Base-by-base conservation (phyloP, 1,284 basidiomycete genomes). In the Leccinum huronense region DNA sequence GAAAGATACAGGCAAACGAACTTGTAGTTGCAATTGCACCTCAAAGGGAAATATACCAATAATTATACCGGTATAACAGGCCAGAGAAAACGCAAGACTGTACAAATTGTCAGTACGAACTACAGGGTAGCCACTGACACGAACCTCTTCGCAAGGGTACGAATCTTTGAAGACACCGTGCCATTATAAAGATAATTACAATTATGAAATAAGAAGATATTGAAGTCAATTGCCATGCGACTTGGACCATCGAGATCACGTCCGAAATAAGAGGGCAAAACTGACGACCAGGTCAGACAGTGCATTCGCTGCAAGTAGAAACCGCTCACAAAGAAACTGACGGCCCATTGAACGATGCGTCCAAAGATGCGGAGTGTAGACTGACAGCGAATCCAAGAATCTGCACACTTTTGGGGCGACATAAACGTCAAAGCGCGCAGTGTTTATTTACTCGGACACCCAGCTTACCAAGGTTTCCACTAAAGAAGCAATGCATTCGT, bases 191-290 rank as follows among this genome's bases (percentile, higher is more conserved):
- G 3, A 65, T 16, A 30, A 72, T 34, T n/a, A 16, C 64, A 30
- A 59, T 62, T 4, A 66, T 33, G 8, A 66, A 59, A 60, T 71
- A 70, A 3, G 65, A 74, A 19, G 64, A 64, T 58, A 71, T 62
- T 11, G 54, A 64, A 3, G 63, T 65, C 7, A 73, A 62, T 38
- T 72, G 69, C 36, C 54, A 66, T 58, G 60, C 57, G 9, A 70
- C 65, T 16, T 42, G 59, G 10, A 27, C 34, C 59, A 72, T 70
- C 5, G 69, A 70, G 3, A 72, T 13, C 10, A 72, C 65, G 10
- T 72, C 71, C 11, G 65, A 67, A 53, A 75, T 57, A 8, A 72
- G 55, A 1, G 71, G 71, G 19, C 48, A 59, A 62, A 72, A 75
- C 73, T 72, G n/a, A 19, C 2, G 1, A 42, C 3, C 0, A 3